Evolutionary conservation across 495 filamentous ascomycete species (phyloP).

Genomic region (Talaromyces liani): DNA sequence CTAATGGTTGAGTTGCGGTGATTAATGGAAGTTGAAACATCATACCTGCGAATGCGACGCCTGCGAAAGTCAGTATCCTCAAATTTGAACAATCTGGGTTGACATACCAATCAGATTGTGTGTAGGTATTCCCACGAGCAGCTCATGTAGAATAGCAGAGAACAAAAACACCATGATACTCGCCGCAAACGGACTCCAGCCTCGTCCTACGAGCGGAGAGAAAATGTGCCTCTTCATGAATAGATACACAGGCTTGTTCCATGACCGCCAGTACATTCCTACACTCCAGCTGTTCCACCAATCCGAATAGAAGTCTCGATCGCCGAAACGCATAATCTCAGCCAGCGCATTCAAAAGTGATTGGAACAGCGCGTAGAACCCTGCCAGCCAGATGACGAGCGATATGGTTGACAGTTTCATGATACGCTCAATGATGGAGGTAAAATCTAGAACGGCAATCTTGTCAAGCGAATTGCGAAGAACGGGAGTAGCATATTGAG

Average conservation of each 20-base stretch:
- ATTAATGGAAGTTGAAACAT: slow-evolving; percentile 86
- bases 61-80: slow-evolving; percentile 30
- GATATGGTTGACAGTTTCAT: slow-evolving; percentile 94
- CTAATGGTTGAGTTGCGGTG: slow-evolving; percentile 59
- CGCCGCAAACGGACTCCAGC: slow-evolving; percentile 59
- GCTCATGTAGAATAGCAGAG: slow-evolving; percentile 81
- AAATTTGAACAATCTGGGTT: not conserved
- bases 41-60: slow-evolving; percentile 92
- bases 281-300: slow-evolving; percentile 95
- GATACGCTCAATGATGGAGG: slow-evolving; percentile 76
- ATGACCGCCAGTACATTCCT: slow-evolving; percentile 86
- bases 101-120: slow-evolving; percentile 81
- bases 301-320: slow-evolving; percentile 89
- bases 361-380: slow-evolving; percentile 96
- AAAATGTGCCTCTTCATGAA: slow-evolving; percentile 95
- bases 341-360: slow-evolving; percentile 81
- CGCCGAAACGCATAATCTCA: slow-evolving; percentile 82
- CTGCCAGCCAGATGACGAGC: slow-evolving; percentile 90
- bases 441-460: slow-evolving; percentile 71
- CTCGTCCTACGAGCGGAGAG: slow-evolving; percentile 73
- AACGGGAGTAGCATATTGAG: slow-evolving; percentile 88
- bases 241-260: slow-evolving; percentile 95
- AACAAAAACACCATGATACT: slow-evolving; percentile 76
- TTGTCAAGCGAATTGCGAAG: slow-evolving; percentile 82
- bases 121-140: slow-evolving; percentile 90